These are phyloP conservation scores for Komagataea norvegica DNA, from an alignment of 1,139 yeast species.

Conservation along the genomic window DNA sequence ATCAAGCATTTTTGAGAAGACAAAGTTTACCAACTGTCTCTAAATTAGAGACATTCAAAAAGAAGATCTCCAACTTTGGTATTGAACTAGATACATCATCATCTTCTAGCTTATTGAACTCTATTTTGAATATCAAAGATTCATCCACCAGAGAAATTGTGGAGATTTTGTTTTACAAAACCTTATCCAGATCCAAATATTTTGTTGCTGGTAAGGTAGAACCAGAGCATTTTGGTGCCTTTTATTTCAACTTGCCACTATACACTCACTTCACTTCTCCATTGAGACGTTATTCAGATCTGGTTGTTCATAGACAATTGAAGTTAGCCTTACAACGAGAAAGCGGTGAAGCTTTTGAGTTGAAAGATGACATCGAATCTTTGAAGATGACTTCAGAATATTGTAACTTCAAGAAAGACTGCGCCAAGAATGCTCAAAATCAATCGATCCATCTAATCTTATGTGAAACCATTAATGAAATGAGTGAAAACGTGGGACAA, in stretches of 20 bases:
- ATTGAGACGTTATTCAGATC: conserved; percentile 84
- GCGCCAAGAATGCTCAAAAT: conserved; percentile 90
- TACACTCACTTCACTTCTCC: conserved; percentile 96
- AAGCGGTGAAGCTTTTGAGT: conserved; percentile 23
- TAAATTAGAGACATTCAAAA: conserved; percentile 74
- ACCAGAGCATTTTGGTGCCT: conserved; percentile 73
- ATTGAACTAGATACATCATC: conserved; percentile 67
- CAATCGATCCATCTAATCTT: conserved; percentile 86
- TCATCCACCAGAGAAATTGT: conserved; percentile 64
- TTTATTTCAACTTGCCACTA: conserved; percentile 73
- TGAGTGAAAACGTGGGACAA: conserved; percentile 76
- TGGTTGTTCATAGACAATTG: conserved; percentile 88
- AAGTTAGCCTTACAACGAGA: conserved; percentile 50
- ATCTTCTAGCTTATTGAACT: conserved; percentile 67
- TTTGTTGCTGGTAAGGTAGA: conserved; percentile 86
- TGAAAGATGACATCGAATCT: conserved; percentile 54
- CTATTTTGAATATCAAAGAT: conserved; percentile 63
- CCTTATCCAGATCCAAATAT: conserved; percentile 82
- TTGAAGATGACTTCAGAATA: conserved; percentile 82
- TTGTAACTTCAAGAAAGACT: conserved; percentile 92
- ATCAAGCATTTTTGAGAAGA: conserved; percentile 78
- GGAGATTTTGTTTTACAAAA: conserved; percentile 75
- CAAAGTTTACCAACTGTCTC: conserved; percentile 81
- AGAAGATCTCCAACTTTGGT: conserved; percentile 63
- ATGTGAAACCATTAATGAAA: conserved; percentile 78